Evolutionary conservation across 2,329 filamentous ascomycete genomes (phyloP).

Genomic region (Colletotrichum truncatum): DNA sequence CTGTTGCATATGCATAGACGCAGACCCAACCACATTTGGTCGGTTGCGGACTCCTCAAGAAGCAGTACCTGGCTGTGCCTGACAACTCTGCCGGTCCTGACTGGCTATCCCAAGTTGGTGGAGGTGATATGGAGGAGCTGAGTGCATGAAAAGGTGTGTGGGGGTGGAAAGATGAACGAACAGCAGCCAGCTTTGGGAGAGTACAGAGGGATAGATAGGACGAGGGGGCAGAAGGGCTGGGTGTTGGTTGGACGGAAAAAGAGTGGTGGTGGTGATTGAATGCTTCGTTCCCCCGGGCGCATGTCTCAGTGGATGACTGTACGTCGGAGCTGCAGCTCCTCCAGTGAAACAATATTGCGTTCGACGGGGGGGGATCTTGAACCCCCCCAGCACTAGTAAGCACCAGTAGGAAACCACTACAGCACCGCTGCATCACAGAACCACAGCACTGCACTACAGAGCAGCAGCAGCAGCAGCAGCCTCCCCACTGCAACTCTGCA

Average conservation of each 20-base stretch:
- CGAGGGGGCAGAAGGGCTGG: slow-evolving; percentile 5
- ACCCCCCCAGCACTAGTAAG: too few relatives aligned
- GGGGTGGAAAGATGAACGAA: neutral
- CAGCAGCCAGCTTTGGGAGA: too few relatives aligned
- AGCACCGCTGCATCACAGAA: too few relatives aligned
- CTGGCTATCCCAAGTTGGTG: neutral
- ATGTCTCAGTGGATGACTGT: slow-evolving; percentile 12
- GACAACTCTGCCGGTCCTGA: neutral
- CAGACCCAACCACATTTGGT: neutral
- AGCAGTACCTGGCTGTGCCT: slow-evolving; percentile 16
- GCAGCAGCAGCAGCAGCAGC: neutral
- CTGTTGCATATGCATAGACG: neutral
- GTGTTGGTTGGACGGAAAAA: slow-evolving; percentile 16
- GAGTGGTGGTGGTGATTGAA: neutral
- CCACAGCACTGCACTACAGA: neutral
- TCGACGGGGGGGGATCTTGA: too few relatives aligned
- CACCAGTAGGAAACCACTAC: too few relatives aligned
- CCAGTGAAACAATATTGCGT: too few relatives aligned
- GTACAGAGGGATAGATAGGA: too few relatives aligned
- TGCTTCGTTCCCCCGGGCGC: neutral
- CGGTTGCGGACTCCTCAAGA: too few relatives aligned
- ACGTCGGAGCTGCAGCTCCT: neutral
- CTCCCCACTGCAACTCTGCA: neutral
- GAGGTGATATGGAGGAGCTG: slow-evolving; percentile 13
- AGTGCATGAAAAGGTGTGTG: slow-evolving; percentile 19